Evolutionary conservation across 306 rosid genomes (phyloP).

Genomic region (Astragalus glycyphyllos): DNA sequence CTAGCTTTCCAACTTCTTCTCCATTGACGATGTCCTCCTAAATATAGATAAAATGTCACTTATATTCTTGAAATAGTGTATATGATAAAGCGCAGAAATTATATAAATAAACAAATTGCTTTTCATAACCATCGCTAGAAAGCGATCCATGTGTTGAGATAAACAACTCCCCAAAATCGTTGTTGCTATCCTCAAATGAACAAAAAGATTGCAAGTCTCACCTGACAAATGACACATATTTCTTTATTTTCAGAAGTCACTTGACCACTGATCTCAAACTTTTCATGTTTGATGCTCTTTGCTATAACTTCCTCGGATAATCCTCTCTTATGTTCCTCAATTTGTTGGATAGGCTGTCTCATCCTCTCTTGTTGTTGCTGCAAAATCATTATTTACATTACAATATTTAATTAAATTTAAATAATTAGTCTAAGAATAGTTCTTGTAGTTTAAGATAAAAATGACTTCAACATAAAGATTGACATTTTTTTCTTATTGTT

Average conservation of each 20-base stretch:
- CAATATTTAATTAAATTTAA: not conserved
- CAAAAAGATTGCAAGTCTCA: constrained; percentile 6
- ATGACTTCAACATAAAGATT: too few species aligned
- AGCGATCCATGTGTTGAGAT: too few species aligned
- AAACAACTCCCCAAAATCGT: too few species aligned
- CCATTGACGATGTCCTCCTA: not conserved
- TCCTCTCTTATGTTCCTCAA: not conserved
- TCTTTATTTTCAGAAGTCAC: constrained; percentile 16
- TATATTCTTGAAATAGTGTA: too few species aligned
- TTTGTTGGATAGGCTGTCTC: not conserved
- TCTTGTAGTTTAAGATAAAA: not conserved
- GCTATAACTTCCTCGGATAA: constrained; percentile 13
- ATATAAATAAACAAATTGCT: not conserved
- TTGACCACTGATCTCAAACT: not conserved
- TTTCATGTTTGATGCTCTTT: not conserved
- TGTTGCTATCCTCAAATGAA: not conserved
- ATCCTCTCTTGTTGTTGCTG: not conserved
- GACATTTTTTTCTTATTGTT: too few species aligned
- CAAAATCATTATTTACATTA: not conserved
- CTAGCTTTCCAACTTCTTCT: not conserved
- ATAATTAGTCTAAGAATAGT: too few species aligned
- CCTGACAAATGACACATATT: constrained; percentile 45
- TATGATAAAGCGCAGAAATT: not conserved
- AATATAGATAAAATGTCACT: too few species aligned
- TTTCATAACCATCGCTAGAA: too few species aligned